A percentile compares a stretch with the other conserved stretches of the same genome.
Conservation (phyloP, 116 monocot species). For the Thalassia testudinum region DNA sequence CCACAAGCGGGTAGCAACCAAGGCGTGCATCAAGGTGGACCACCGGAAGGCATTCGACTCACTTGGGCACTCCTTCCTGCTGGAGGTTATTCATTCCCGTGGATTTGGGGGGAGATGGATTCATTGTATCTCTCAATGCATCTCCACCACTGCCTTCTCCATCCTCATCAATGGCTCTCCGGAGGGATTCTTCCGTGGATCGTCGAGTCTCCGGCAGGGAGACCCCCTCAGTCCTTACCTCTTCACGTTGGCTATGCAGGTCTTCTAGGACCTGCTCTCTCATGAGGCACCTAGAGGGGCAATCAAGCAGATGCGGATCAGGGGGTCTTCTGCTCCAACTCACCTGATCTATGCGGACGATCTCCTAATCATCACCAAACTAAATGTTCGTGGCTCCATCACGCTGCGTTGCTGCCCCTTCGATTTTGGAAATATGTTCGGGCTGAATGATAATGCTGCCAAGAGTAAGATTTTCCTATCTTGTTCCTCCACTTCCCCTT, state of each 20-base stretch:
- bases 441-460: too few species aligned
- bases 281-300: too few species aligned
- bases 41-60: neutral
- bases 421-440: too few species aligned
- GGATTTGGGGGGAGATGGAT: neutral
- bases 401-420: too few species aligned
- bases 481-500: too few species aligned
- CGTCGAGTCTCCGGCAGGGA: neutral
- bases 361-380: too few species aligned
- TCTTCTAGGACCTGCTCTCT: neutral
- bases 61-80: neutral
- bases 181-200: neutral
- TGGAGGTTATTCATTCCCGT: neutral
- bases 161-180: neutral
- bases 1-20: too few species aligned
- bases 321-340: too few species aligned
- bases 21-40: neutral
- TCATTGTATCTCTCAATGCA: neutral
- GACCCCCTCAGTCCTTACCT: neutral
- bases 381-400: too few species aligned
- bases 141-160: neutral
- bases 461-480: too few species aligned
- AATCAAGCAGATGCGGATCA: too few species aligned
- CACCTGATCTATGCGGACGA: too few species aligned
- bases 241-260: neutral